These are phyloP conservation scores for Magnaporthales sp. DNA, from an alignment of 2,329 filamentous ascomycete genomes.

Conservation along the genomic window DNA sequence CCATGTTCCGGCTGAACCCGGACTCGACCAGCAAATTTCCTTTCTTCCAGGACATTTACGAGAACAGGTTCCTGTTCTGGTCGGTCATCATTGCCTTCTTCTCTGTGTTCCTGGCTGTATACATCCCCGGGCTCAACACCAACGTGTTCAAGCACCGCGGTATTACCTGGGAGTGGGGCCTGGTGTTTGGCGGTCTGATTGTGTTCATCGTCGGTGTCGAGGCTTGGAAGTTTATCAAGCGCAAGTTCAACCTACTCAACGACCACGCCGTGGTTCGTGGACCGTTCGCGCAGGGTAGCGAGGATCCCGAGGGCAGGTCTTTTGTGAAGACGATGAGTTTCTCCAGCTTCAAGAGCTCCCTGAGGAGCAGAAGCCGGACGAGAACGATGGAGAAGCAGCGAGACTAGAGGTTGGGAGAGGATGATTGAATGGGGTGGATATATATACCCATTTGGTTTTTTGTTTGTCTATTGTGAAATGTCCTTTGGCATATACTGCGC, in stretches of 20 bases:
- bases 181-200: constrained; percentile 54
- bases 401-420: background rate
- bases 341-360: constrained; percentile 34
- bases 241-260: constrained; percentile 41
- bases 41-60: constrained; percentile 54
- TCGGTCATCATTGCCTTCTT: constrained; percentile 50
- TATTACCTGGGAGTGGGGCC: constrained; percentile 69
- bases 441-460: background rate
- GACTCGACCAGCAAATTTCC: constrained; percentile 40
- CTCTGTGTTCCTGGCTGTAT: constrained; percentile 60
- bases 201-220: constrained; percentile 62
- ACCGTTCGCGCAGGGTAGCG: constrained; percentile 42
- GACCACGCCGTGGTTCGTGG: constrained; percentile 41
- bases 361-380: constrained; percentile 5
- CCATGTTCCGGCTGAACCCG: constrained; percentile 59
- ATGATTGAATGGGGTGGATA: background rate
- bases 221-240: constrained; percentile 63
- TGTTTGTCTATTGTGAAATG: background rate
- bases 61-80: constrained; percentile 64
- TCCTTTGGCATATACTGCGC: background rate
- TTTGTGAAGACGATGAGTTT: constrained; percentile 41
- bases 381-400: constrained; percentile 4
- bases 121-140: constrained; percentile 63
- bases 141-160: constrained; percentile 64
- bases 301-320: constrained; percentile 32